Evolutionary conservation across 805 yeast species (phyloP).

Genomic region (Pichia pseudocactophila): DNA sequence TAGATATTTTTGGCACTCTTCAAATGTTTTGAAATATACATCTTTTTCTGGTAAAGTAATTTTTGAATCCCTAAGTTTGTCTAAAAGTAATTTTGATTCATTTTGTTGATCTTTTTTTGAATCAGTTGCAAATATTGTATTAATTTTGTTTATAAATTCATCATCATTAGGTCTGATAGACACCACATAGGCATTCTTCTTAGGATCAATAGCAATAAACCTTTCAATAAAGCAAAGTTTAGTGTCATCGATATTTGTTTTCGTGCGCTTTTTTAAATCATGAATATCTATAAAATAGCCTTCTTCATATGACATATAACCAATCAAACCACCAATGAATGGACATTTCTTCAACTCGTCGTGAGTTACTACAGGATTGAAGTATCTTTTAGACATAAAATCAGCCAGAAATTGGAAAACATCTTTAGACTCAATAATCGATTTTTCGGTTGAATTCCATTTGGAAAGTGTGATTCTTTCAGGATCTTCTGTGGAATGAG

Average conservation of each 20-base stretch:
- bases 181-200: conserved; percentile 40
- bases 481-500: conserved; percentile 49
- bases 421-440: conserved; percentile 14
- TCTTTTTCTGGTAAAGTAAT: conserved; percentile 42
- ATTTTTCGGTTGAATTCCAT: conserved; percentile 18
- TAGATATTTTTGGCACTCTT: conserved; percentile 56
- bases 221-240: conserved; percentile 66
- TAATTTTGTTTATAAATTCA: conserved; percentile 24
- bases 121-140: not conserved
- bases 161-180: conserved; percentile 38
- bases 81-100: not conserved
- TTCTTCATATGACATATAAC: conserved; percentile 82
- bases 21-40: conserved; percentile 47
- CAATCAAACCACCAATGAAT: conserved; percentile 87
- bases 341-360: conserved; percentile 41
- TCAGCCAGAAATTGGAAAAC: conserved; percentile 47
- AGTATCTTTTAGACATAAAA: conserved; percentile 34
- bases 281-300: conserved; percentile 42
- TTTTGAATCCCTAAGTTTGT: conserved; percentile 16
- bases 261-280: conserved; percentile 32
- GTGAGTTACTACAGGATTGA: conserved; percentile 22
- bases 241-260: conserved; percentile 52
- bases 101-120: not conserved
- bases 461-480: conserved; percentile 21
- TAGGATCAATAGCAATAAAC: conserved; percentile 44